Evolutionary conservation across 164 flowering plant genomes (phyloP).

Genomic region (Chimonanthus praecox): DNA sequence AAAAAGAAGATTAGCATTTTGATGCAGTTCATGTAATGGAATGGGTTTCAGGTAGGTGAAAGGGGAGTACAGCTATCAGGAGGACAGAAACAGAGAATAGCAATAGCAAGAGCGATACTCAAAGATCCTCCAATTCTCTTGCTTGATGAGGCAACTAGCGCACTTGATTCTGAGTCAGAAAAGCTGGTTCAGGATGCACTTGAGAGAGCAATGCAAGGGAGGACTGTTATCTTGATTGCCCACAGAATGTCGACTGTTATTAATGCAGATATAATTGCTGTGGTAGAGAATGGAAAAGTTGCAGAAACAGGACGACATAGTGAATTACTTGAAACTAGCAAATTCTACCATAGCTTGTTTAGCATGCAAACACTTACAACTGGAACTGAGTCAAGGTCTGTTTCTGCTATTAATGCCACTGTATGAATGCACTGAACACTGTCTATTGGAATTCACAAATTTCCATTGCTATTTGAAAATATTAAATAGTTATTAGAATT

Average conservation of each 20-base stretch:
- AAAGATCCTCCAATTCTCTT: slow-evolving; percentile 71
- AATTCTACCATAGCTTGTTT: slow-evolving; percentile 39
- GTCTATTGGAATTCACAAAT: no score
- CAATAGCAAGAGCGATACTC: slow-evolving; percentile 76
- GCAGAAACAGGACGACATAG: slow-evolving; percentile 47
- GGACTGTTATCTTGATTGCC: slow-evolving; percentile 64
- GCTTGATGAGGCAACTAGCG: slow-evolving; percentile 88
- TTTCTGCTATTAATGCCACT: background rate
- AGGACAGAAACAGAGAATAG: slow-evolving; percentile 79
- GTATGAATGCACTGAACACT: no score
- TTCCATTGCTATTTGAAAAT: background rate
- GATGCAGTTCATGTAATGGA: background rate
- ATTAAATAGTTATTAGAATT: background rate
- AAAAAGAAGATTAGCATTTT: background rate
- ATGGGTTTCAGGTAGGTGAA: slow-evolving; percentile 51
- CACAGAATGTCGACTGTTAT: slow-evolving; percentile 66
- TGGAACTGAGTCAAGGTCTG: slow-evolving; percentile 34
- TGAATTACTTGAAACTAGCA: slow-evolving; percentile 41
- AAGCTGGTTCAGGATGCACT: slow-evolving; percentile 79
- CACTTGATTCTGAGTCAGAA: slow-evolving; percentile 78
- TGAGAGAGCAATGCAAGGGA: slow-evolving; percentile 61
- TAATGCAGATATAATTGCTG: slow-evolving; percentile 59
- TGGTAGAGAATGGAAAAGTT: slow-evolving; percentile 56
- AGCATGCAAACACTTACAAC: slow-evolving; percentile 43
- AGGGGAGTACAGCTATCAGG: slow-evolving; percentile 69